These are phyloP conservation scores for Colletotrichum incanum DNA, from an alignment of 2,329 filamentous ascomycete species.

Conservation along the genomic window DNA sequence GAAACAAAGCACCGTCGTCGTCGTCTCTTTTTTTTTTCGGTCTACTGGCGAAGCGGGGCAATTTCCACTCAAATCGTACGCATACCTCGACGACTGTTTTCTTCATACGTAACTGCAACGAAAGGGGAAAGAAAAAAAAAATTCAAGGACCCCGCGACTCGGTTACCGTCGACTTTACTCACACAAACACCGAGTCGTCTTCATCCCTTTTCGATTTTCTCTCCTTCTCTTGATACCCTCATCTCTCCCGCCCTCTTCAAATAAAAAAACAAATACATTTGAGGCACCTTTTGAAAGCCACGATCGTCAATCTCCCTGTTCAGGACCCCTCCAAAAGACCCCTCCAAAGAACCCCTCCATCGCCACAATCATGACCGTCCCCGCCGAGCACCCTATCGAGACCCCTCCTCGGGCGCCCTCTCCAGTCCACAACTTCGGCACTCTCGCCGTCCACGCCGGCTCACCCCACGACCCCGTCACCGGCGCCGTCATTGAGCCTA, in stretches of 20 bases:
- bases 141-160: slow-evolving; percentile 33
- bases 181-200: slow-evolving; percentile 9
- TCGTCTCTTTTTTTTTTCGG: slow-evolving; percentile 3
- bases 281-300: background rate
- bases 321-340: slow-evolving; percentile 5
- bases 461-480: slow-evolving; percentile 91
- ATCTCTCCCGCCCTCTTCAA: background rate
- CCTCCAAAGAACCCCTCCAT: slow-evolving; percentile 15
- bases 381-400: slow-evolving; percentile 52
- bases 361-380: slow-evolving; percentile 49
- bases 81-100: slow-evolving; percentile 20
- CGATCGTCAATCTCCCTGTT: background rate
- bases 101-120: slow-evolving; percentile 26
- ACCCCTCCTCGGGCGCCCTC: slow-evolving; percentile 61
- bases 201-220: background rate
- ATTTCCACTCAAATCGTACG: slow-evolving; percentile 36
- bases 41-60: slow-evolving; percentile 30
- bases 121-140: slow-evolving; percentile 15
- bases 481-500: slow-evolving; percentile 95
- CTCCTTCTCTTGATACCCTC: slow-evolving; percentile 16
- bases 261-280: background rate
- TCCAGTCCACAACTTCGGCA: slow-evolving; percentile 88
- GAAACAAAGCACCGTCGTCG: slow-evolving; percentile 32
- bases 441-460: slow-evolving; percentile 94
- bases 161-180: slow-evolving; percentile 35